Evolutionary conservation across 2,329 filamentous ascomycete species (phyloP), one percentile per base, ranked within the genome.

Genomic region (Rhinocladiella similis): DNA sequence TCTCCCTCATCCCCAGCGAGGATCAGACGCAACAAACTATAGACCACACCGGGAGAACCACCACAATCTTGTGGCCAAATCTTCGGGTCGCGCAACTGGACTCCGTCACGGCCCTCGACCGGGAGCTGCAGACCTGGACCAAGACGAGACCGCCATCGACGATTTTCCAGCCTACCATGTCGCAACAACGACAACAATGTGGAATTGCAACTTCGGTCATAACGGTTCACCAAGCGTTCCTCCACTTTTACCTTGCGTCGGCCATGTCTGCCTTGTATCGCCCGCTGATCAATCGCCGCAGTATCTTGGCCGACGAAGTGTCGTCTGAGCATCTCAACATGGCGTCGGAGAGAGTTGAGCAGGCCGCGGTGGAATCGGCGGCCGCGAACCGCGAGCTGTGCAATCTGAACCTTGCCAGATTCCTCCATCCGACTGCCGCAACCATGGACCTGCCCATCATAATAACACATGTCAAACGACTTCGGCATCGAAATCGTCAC

Each of bases 221-320:
- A 3, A 36, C 20, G 22, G 22, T 33, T 7, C 47, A 50, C 18
- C 47, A 50, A 22, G 50, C 39, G 6, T 53, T 38, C 25, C 19
- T 53, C 1, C 41, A 53, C 3, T 33, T 47, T 27, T 14, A 5
- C 50, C 46, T 53, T 22, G 46, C 25, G 4, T 27, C 25, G 3
- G 14, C 29, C 3, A 25, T 53, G 9, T 47, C 50, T 14, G 50
- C 42, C 3, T 39, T 53, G 13, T 41, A 53, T 36, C 38, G 50
- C 6, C 50, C 16, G 12, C 10, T 20, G 22, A 13, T 35, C 27
- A 19, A 45, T 6, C 41, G 41, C 13, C 41, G 20, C 41, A 45
- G 16, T 25, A 45, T 5, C 4, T 45, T n/a, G 18, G 13, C 16
- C 14, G 18, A 29, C 16, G 27, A 49, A 7, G 18, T 19, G 46